Conservation (phyloP, 2,329 filamentous ascomycete genomes). For the Aspergillus sergii region DNA sequence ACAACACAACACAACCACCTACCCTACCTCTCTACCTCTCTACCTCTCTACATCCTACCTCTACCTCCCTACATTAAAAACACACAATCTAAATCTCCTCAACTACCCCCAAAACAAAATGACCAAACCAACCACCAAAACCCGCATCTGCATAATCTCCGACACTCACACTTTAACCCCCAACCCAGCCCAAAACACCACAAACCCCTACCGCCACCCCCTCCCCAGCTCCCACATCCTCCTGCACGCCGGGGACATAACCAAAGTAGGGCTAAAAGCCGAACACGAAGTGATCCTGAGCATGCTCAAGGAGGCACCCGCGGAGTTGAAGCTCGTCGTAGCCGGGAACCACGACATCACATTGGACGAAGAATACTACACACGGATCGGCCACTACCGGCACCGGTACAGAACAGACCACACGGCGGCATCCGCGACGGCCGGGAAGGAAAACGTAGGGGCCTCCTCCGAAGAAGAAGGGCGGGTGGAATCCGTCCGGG, state of each 20-base stretch:
- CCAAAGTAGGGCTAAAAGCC: slow-evolving; percentile 49
- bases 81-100: neutral
- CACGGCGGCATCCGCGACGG: slow-evolving; percentile 8
- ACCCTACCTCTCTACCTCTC: no score
- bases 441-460: slow-evolving; percentile 19
- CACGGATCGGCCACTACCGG: slow-evolving; percentile 26
- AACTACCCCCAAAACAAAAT: neutral
- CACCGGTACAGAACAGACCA: slow-evolving; percentile 28
- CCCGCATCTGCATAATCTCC: slow-evolving; percentile 46
- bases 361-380: slow-evolving; percentile 56
- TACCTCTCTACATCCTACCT: no score
- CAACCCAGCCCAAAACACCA: slow-evolving; percentile 19
- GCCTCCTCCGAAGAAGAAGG: neutral
- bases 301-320: slow-evolving; percentile 50
- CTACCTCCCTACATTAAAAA: neutral
- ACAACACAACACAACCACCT: neutral
- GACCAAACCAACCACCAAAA: slow-evolving; percentile 31
- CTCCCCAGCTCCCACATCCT: slow-evolving; percentile 57
- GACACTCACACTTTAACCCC: slow-evolving; percentile 44
- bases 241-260: slow-evolving; percentile 63
- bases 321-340: slow-evolving; percentile 63
- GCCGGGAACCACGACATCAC: slow-evolving; percentile 65
- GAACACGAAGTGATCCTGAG: slow-evolving; percentile 46
- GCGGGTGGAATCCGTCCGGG: slow-evolving; percentile 17
- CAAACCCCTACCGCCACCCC: slow-evolving; percentile 42